Evolutionary conservation across 2,329 filamentous ascomycete genomes (phyloP).

Genomic region (Fusarium burgessii): DNA sequence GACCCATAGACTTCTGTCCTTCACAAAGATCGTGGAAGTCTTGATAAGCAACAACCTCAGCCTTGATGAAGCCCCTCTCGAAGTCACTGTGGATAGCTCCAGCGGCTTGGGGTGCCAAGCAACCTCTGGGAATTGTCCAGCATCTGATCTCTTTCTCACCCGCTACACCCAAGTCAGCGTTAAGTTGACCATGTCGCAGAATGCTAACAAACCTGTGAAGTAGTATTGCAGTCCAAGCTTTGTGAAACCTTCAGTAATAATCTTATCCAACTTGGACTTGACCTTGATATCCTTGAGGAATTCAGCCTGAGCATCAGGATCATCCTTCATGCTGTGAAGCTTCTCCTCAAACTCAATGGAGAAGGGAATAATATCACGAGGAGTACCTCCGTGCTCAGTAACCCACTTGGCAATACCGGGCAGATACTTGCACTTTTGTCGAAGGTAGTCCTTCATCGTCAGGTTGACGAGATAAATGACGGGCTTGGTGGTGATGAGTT

Average conservation of each 20-base stretch:
- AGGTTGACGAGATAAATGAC: constrained; percentile 60
- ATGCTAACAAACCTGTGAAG: constrained; percentile 53
- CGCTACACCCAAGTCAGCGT: constrained; percentile 42
- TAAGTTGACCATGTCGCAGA: background rate
- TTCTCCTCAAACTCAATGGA: constrained; percentile 61
- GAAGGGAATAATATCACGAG: constrained; percentile 58
- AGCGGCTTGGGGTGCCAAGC: constrained; percentile 56
- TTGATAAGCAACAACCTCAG: constrained; percentile 59
- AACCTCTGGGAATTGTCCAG: constrained; percentile 56
- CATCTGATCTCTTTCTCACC: constrained; percentile 61
- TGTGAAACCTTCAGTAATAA: constrained; percentile 58
- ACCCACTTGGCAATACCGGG: constrained; percentile 60
- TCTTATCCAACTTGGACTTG: constrained; percentile 56
- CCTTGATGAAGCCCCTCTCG: constrained; percentile 60
- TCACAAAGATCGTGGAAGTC: constrained; percentile 59
- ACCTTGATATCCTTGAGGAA: constrained; percentile 58
- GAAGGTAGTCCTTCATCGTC: constrained; percentile 61
- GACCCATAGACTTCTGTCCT: constrained; percentile 58
- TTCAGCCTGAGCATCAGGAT: constrained; percentile 49
- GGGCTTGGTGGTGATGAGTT: constrained; percentile 60
- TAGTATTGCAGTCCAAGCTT: constrained; percentile 60
- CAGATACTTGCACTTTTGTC: constrained; percentile 61
- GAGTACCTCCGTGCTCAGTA: constrained; percentile 56
- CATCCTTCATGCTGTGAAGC: constrained; percentile 54
- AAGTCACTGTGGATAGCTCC: constrained; percentile 58